Evolutionary conservation across 148 eudicot genomes (phyloP), one percentile per base, ranked within the genome.

Genomic region (Arbutus unedo): DNA sequence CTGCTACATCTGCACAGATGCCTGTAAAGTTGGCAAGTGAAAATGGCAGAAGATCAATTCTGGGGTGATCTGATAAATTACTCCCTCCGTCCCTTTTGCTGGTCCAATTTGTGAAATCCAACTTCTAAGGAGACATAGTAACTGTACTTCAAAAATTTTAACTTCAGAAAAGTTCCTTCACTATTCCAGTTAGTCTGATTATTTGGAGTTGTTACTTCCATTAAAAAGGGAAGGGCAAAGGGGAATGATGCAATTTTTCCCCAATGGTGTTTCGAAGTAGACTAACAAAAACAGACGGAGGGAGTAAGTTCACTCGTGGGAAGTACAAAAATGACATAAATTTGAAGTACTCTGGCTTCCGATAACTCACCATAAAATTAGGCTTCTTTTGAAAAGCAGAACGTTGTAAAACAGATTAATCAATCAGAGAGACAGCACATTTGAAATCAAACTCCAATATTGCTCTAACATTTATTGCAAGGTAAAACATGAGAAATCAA

Each of bases 1-100:
- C 92, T 49, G 98, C 92, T 84, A 96, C 90, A 90, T 93, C 99
- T 49, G 93, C 93, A 91, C 94, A 93, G 77, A 96, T 89, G 77
- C 98, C 99, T 96, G 88, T 79, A 74, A 79, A 76, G 47, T 31
- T 47, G 79, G 56, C 64, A 75, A 66, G 38, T 21, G 70, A 74
- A 82, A 19, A 59, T 14, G 45, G 76, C 41, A 80, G 64, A 77
- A 81, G 25, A 77, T 2, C 64, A 85, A 66, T 64, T 62, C 19
- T 19, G 66, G 53, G 38, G 76, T 14, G 31, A 68, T 70, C 67
- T 41, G 21, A 48, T 13, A 45, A 62, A 60, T 62, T 45, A 60
- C 23, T 57, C 23, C 21, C 23, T 57, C 8, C 62, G 21, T 57
- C 7, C 62, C 62, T 18, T 59, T 59, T 59, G 8, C 18, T n/a